phyloP scores from a whole-genome alignment of 129 eudicot genomes.

The Flaveria brownii region DNA sequence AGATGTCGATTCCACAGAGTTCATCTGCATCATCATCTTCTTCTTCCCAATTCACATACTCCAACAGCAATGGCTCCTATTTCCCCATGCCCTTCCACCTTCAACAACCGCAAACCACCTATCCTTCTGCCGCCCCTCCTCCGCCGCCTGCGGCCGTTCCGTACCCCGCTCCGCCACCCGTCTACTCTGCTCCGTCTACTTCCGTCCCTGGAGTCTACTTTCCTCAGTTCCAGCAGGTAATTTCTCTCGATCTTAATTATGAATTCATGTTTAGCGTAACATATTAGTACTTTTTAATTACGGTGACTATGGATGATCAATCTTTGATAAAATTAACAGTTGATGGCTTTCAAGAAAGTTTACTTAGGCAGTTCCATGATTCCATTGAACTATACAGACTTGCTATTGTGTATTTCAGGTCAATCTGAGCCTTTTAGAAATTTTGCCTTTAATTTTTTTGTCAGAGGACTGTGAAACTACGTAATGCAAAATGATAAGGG shows the following conservation, averaged over 20 bases:
- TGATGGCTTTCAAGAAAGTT: not conserved
- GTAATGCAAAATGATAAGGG: not conserved
- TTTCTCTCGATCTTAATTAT: not conserved
- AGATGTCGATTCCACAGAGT: conserved; percentile 38
- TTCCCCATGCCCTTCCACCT: conserved; percentile 93
- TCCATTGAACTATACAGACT: not conserved
- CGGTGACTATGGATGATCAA: not conserved
- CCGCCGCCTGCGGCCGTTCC: conserved; percentile 46
- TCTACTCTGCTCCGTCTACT: conserved; percentile 49
- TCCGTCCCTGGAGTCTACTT: conserved; percentile 52
- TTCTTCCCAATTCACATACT: conserved; percentile 65
- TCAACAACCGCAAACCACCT: conserved; percentile 56
- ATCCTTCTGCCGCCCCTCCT: conserved; percentile 45
- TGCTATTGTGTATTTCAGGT: not conserved
- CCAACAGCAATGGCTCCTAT: conserved; percentile 54
- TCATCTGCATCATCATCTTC: conserved; percentile 50
- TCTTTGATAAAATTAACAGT: not conserved
- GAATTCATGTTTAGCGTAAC: not conserved
- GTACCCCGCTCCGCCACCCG: conserved; percentile 45
- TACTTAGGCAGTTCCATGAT: not conserved
- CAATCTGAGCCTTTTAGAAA: not conserved
- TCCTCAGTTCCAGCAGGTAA: conserved; percentile 84
- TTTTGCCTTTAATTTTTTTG: not conserved
- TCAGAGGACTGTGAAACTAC: not conserved
- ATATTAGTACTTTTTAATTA: not conserved